Evolutionary conservation across 2,329 filamentous ascomycete species (phyloP).

Genomic region (Curvularia verruculosa): DNA sequence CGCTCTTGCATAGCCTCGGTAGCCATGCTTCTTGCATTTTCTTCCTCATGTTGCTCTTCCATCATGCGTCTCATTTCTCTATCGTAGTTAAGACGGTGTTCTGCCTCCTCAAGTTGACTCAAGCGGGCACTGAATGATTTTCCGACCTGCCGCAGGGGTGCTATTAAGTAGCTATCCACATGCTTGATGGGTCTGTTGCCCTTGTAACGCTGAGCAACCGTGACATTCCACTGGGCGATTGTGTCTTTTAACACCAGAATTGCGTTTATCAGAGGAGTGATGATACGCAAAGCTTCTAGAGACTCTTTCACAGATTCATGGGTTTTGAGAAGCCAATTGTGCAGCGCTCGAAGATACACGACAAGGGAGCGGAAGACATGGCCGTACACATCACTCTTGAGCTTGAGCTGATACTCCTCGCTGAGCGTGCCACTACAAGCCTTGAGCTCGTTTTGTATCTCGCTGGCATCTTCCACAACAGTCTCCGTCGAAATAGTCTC

Average conservation of each 20-base stretch:
- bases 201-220: constrained; percentile 17
- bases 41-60: constrained; percentile 12
- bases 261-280: constrained; percentile 21
- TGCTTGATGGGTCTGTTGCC: constrained; percentile 33
- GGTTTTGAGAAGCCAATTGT: constrained; percentile 20
- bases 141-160: constrained; percentile 29
- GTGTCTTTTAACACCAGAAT: constrained; percentile 36
- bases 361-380: constrained; percentile 34
- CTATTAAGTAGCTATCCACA: constrained; percentile 32
- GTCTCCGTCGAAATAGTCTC: constrained; percentile 14
- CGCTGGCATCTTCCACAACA: constrained; percentile 10
- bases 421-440: constrained; percentile 1
- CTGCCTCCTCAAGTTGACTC: constrained; percentile 12
- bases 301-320: constrained; percentile 14
- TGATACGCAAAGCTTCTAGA: constrained; percentile 23
- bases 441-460: constrained; percentile 18
- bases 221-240: constrained; percentile 32
- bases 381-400: constrained; percentile 39
- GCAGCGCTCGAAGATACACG: constrained; percentile 22
- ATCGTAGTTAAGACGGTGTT: constrained; percentile 9
- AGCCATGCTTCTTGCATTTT: constrained; percentile 5
- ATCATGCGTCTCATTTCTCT: constrained; percentile 10
- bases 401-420: constrained; percentile 9
- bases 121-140: constrained; percentile 11
- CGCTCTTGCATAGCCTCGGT: constrained; percentile 9